phyloP scores from a whole-genome alignment of 2,329 filamentous ascomycete genomes.

The Helminthosporium solani region DNA sequence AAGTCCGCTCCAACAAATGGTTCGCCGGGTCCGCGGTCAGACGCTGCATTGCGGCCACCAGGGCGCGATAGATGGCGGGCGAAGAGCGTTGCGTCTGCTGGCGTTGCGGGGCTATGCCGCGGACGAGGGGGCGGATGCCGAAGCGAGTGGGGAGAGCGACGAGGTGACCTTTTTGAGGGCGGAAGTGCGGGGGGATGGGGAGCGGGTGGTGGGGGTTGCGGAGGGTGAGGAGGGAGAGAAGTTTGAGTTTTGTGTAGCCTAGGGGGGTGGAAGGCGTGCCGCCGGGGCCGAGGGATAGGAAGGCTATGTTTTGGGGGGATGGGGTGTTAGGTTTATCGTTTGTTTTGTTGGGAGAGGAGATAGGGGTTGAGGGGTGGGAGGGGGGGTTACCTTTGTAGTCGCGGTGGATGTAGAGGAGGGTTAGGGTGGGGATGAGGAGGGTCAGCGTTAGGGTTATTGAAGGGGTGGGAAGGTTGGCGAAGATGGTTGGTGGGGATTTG shows the following conservation, averaged over 20 bases:
- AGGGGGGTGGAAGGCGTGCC: conserved; percentile 72
- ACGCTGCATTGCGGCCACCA: conserved; percentile 20
- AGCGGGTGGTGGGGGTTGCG: conserved; percentile 67
- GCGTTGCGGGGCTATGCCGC: conserved; percentile 78
- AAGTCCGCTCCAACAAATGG: conserved; percentile 56
- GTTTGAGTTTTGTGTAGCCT: conserved; percentile 73
- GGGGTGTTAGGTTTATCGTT: neutral
- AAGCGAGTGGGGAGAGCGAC: conserved; percentile 58
- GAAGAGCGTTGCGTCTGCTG: conserved; percentile 70
- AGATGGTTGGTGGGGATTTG: neutral
- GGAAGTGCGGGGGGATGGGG: conserved; percentile 51
- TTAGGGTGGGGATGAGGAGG: conserved; percentile 27
- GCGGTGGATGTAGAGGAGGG: conserved; percentile 54
- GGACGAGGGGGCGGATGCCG: conserved; percentile 66
- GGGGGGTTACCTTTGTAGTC: conserved; percentile 58
- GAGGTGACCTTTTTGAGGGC: conserved; percentile 62
- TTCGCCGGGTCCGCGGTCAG: conserved; percentile 30
- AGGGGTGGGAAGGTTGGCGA: neutral
- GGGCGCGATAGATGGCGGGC: conserved; percentile 47
- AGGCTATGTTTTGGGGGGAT: conserved; percentile 50
- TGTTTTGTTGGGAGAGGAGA: neutral
- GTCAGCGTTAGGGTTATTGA: conserved; percentile 20
- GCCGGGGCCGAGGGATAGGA: conserved; percentile 74
- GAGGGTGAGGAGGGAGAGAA: conserved; percentile 70
- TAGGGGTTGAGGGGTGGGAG: neutral